Base-by-base conservation (phyloP, 805 yeast species). In the Diddensiella transvaalensis region DNA sequence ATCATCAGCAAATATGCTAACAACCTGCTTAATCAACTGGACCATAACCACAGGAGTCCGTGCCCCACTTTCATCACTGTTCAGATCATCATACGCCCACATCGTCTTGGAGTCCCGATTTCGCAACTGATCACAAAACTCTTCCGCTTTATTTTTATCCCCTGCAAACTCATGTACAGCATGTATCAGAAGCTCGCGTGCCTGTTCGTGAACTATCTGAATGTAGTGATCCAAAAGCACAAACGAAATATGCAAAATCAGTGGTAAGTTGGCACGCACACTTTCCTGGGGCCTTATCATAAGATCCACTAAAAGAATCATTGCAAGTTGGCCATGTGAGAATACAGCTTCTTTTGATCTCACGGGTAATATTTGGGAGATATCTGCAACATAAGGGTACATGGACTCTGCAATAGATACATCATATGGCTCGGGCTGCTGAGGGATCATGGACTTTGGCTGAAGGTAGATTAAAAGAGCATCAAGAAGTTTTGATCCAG, bases 371-470 rank as follows among this genome's bases (percentile, higher is more conserved):
- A 73, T 66, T 17, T 71, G 71, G 66, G 82, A 73, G 17, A 89
- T 69, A 59, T 88, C 77, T 0, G 96, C 95, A 50, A 86, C 76
- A 60, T 88, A 89, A 0, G 95, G 95, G 50, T 82, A 76, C 4
- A 69, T 70, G 2, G 61, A 61, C 3, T 66, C 67, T 37, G 68
- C 68, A 3, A 58, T 55, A 3, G 66, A 60, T 0, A 71, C 64
- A 24, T 62, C 69, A 3, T 60, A 48, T 3, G 62, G 56, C 2
- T 69, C 61, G 4, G 67, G 65, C 32, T 73, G 77, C 19, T 82
- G 79, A 1, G 96, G 96, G n/a, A 93, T 82, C 95, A 91, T 88
- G 3, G 83, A 74, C 55, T 82, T 85, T 1, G 98, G 97, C 56
- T 85, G 86, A 40, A 93, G 69, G 55, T 86, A 84, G 3, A 71